Conservation (phyloP, 1,139 yeast species). For the Magnusiomyces fungicola region DNA sequence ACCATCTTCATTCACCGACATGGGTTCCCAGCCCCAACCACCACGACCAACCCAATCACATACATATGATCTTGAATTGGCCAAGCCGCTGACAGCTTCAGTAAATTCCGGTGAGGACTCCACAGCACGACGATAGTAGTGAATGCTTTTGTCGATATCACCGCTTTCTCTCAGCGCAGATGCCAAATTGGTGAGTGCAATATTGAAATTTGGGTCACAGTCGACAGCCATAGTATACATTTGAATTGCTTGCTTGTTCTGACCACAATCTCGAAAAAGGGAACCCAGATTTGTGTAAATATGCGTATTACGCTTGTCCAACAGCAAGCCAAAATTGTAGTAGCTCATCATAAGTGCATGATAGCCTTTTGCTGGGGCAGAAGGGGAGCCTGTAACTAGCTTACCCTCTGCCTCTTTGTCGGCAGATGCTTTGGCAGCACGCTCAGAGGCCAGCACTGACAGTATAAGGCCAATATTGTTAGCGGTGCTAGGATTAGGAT, state of each 20-base stretch:
- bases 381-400: too few species aligned
- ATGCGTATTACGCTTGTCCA: slow-evolving; percentile 32
- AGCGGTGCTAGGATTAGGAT: slow-evolving; percentile 31
- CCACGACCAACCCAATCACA: slow-evolving; percentile 34
- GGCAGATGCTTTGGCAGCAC: slow-evolving; percentile 15
- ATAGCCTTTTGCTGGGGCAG: slow-evolving; percentile 1
- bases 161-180: slow-evolving; percentile 31
- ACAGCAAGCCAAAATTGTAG: slow-evolving; percentile 28
- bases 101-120: slow-evolving; percentile 28
- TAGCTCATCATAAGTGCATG: slow-evolving; percentile 26
- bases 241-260: slow-evolving; percentile 26
- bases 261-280: slow-evolving; percentile 30
- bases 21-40: slow-evolving; percentile 27
- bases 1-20: slow-evolving; percentile 27
- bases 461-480: slow-evolving; percentile 32
- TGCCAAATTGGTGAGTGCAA: slow-evolving; percentile 32
- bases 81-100: slow-evolving; percentile 32
- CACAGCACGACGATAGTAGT: slow-evolving; percentile 29
- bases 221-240: slow-evolving; percentile 30
- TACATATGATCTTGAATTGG: slow-evolving; percentile 29
- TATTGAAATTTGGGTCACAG: slow-evolving; percentile 29
- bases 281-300: slow-evolving; percentile 33
- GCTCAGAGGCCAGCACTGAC: too few species aligned
- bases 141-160: slow-evolving; percentile 28
- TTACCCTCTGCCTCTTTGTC: slow-evolving; percentile 5